Conservation (phyloP, 495 filamentous ascomycete genomes). For the Hypoxylon intermedium region DNA sequence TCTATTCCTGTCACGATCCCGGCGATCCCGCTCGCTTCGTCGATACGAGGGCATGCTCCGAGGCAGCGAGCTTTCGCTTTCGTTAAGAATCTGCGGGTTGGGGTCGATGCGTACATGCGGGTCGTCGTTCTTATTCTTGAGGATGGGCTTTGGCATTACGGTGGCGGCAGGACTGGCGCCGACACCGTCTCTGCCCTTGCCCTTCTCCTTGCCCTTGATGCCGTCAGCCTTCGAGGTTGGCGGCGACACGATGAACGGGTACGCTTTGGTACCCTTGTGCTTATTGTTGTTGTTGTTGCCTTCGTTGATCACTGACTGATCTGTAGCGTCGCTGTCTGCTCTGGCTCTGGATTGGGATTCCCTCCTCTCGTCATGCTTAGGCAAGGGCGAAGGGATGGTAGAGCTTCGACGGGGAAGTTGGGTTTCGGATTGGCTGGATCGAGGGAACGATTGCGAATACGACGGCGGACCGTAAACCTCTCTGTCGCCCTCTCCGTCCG, state of each 20-base stretch:
- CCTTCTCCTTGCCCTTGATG: conserved; percentile 33
- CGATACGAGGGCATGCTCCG: conserved; percentile 32
- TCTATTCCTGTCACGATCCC: conserved; percentile 27
- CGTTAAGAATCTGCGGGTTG: conserved; percentile 43
- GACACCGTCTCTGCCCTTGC: conserved; percentile 15
- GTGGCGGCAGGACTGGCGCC: conserved; percentile 48
- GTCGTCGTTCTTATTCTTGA: conserved; percentile 59
- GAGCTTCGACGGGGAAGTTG: conserved; percentile 28
- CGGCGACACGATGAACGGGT: conserved; percentile 54
- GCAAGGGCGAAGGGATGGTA: conserved; percentile 13
- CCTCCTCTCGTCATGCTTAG: conserved; percentile 14
- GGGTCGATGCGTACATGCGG: conserved; percentile 54
- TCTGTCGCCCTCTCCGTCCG: not conserved
- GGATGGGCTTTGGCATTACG: conserved; percentile 55
- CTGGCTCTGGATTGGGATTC: not conserved
- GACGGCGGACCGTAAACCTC: conserved; percentile 8
- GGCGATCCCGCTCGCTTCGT: conserved; percentile 38
- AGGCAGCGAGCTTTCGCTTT: conserved; percentile 45
- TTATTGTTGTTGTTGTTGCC: conserved; percentile 7
- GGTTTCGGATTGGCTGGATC: conserved; percentile 11
- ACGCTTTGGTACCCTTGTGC: conserved; percentile 37
- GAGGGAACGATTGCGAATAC: conserved; percentile 34
- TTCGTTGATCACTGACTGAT: not conserved
- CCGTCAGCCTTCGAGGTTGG: conserved; percentile 33
- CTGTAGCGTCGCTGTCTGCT: conserved; percentile 11